phyloP scores from a whole-genome alignment of 2,329 filamentous ascomycete species.

The Ramularia collo-cygni region DNA sequence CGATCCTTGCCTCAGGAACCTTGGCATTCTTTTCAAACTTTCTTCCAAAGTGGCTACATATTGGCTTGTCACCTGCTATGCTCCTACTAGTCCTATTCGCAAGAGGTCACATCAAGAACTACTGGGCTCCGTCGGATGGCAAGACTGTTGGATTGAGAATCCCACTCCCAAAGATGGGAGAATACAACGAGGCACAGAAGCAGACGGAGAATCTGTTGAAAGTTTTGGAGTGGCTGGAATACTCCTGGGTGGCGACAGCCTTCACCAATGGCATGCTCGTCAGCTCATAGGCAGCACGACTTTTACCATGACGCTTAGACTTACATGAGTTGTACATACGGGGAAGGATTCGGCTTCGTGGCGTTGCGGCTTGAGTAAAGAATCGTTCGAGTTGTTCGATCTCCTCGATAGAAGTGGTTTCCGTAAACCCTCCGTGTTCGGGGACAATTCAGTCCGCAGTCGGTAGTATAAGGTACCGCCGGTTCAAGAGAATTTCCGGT shows the following conservation, averaged over 20 bases:
- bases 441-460: too few species aligned
- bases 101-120: slow-evolving; percentile 29
- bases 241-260: slow-evolving; percentile 29
- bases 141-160: slow-evolving; percentile 24
- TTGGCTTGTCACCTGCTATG: slow-evolving; percentile 21
- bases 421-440: too few species aligned
- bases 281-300: too few species aligned
- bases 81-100: slow-evolving; percentile 24
- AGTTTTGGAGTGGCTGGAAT: slow-evolving; percentile 30
- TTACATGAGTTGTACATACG: too few species aligned
- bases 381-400: too few species aligned
- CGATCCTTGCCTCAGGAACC: slow-evolving; percentile 21
- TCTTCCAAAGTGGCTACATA: slow-evolving; percentile 16
- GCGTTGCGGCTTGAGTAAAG: too few species aligned
- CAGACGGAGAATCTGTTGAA: slow-evolving; percentile 28
- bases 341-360: too few species aligned
- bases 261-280: slow-evolving; percentile 24
- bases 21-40: slow-evolving; percentile 17
- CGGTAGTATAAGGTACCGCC: too few species aligned
- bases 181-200: slow-evolving; percentile 31
- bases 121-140: slow-evolving; percentile 29
- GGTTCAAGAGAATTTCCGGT: too few species aligned
- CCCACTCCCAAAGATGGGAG: slow-evolving; percentile 26
- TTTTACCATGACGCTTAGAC: too few species aligned
- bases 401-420: too few species aligned